Evolutionary conservation across 352 stramenopile genomes (phyloP), one percentile per base, ranked within the genome.

Genomic region (Globisporangium iwayamae): DNA sequence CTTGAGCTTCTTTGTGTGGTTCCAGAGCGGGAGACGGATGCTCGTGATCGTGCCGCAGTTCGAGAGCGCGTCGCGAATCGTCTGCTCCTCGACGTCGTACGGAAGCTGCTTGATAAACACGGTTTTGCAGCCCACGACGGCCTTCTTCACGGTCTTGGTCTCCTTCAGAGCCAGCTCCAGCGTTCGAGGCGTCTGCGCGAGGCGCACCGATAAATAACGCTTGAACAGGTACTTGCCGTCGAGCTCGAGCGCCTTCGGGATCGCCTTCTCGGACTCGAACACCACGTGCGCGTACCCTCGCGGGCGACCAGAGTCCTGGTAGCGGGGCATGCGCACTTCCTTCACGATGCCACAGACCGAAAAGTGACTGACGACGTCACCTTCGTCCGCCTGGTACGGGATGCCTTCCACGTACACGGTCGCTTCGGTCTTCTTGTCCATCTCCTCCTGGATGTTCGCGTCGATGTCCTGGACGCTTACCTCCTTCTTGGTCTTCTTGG

Each of bases 371-470:
- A 91, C 85, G 10, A 99, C 68, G 62, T 98, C 86, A 14, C 96
- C 83, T 66, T 97, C 91, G 50, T 81, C 90, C 5, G 83, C 85
- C 54, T 89, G 84, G 79, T 98, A 99, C 43, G 96, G 91, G 47
- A 99, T 96, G 28, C 97, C 96, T 76, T 99, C 94, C 43, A 99
- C 87, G 73, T 98, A 99, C 38, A 98, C 84, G 0, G 86, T 95
- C 2, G 84, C 85, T 50, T 89, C 79, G 22, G 83, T 93, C 70
- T 95, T 95, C 56, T 80, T 76, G 5, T 68, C 69, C 32, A 90
- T 83, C 67, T 91, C 83, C 32, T 85, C 66, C 55, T 90, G 71
- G 9, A 93, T 56, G 18, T 68, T 62, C 4, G 28, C 50, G 51
- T 70, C 63, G 11, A 51, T 51, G 34, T 58, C 41, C 52, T 54